These are phyloP conservation scores for Ambrosiella xylebori DNA, from an alignment of 2,329 filamentous ascomycete genomes.

Conservation along the genomic window DNA sequence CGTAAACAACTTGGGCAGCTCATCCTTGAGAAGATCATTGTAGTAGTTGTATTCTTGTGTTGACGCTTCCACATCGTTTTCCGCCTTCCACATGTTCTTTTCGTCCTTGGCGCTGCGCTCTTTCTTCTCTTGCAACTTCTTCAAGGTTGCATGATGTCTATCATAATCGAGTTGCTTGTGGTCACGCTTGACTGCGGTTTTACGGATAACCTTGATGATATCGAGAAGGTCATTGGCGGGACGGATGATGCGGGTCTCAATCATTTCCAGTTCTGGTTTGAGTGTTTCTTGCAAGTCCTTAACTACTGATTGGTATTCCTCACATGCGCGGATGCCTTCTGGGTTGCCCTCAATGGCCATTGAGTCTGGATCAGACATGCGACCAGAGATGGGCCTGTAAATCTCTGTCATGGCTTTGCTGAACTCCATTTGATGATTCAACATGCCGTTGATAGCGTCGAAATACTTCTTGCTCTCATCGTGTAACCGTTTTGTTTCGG, in stretches of 20 bases:
- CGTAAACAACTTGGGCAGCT: constrained; percentile 77
- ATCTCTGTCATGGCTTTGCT: constrained; percentile 90
- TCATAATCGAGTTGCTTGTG: constrained; percentile 98
- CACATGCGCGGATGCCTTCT: constrained; percentile 85
- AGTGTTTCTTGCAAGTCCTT: constrained; percentile 78
- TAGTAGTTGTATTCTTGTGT: constrained; percentile 97
- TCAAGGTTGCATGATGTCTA: constrained; percentile 62
- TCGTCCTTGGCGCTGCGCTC: constrained; percentile 93
- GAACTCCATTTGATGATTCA: constrained; percentile 94
- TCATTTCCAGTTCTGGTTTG: constrained; percentile 90
- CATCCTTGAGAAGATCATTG: constrained; percentile 91
- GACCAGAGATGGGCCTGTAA: constrained; percentile 94
- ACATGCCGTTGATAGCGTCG: constrained; percentile 94
- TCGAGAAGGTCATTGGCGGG: constrained; percentile 87
- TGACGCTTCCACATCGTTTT: constrained; percentile 75
- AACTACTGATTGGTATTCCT: constrained; percentile 86
- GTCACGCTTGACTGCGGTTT: constrained; percentile 73
- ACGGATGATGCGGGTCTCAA: constrained; percentile 75
- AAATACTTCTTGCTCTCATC: constrained; percentile 97
- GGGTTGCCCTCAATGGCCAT: constrained; percentile 69
- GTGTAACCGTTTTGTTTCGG: constrained; percentile 89
- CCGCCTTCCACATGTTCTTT: constrained; percentile 90
- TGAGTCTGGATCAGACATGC: constrained; percentile 81
- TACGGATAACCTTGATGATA: constrained; percentile 89
- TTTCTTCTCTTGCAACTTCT: constrained; percentile 96